These are phyloP conservation scores for Podaxis carcinomalis DNA, from an alignment of 768 basidiomycete genomes.

Conservation along the genomic window DNA sequence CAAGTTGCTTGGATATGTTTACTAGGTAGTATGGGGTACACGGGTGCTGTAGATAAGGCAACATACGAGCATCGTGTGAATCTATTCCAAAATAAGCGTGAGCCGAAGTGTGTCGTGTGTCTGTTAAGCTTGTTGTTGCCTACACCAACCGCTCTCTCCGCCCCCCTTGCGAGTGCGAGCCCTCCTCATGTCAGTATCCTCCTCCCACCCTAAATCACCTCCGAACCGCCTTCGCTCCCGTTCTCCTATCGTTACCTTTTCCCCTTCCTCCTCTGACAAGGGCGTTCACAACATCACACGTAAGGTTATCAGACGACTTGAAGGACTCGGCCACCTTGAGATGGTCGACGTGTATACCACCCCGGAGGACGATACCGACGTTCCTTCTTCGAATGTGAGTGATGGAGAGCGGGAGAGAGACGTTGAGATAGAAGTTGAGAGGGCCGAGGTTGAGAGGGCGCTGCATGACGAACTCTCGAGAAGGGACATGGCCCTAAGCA, in stretches of 20 bases:
- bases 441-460: slow-evolving; percentile 21
- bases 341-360: slow-evolving; percentile 22
- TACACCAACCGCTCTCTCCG: background rate
- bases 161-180: background rate
- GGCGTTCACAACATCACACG: slow-evolving; percentile 44
- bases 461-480: slow-evolving; percentile 14
- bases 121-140: background rate
- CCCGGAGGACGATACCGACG: slow-evolving; percentile 26
- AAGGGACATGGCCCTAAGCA: slow-evolving; percentile 9
- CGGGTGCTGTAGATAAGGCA: background rate
- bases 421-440: slow-evolving; percentile 21
- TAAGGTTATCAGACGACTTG: slow-evolving; percentile 44
- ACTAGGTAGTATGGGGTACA: slow-evolving; percentile 40
- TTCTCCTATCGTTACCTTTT: slow-evolving; percentile 37
- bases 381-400: slow-evolving; percentile 4
- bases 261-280: slow-evolving; percentile 30
- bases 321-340: slow-evolving; percentile 40
- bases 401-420: slow-evolving; percentile 19
- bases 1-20: slow-evolving; percentile 90
- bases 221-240: background rate
- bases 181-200: background rate
- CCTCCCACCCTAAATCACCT: background rate
- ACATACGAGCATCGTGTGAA: background rate
- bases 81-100: background rate
- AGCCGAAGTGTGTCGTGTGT: background rate